Base-by-base conservation (phyloP, 495 filamentous ascomycete species). In the Annulohypoxylon moriforme region DNA sequence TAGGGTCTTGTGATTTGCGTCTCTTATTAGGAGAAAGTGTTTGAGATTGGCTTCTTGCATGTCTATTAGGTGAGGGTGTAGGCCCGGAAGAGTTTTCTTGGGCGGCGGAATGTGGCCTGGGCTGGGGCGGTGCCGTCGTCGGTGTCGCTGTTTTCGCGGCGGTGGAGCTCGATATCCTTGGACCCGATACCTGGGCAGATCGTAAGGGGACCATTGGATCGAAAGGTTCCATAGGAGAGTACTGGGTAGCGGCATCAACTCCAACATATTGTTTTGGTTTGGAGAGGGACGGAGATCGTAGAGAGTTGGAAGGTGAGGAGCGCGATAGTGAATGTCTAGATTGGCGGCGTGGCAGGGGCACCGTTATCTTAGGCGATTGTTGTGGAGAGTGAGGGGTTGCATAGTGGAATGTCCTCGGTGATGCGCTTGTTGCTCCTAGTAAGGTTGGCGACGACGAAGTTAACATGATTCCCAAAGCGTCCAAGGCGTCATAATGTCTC, bases 171-270 rank as follows among this genome's bases (percentile, higher is more conserved):
- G 76, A 73, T 63, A 74, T 58, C 68, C 74, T 71, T 63, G 64
- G 75, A 73, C 74, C 64, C 69, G 78, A 68, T 68, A 73, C 60
- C 73, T 75, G 69, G 55, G 69, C 57, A 62, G 71, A 69, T 68
- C 74, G 71, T 53, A 76, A 73, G 66, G 76, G 75, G 60, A 79
- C 75, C 69, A 72, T 64, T 36, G 78, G 76, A 69, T 81, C 78
- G 62, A 82, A 81, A 13, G 79, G 82, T 74, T 84, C 82, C 82
- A 82, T 82, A 20, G 86, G 86, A 72, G 85, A 86, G 68, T 86
- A 88, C 75, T 88, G 86, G 46, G 86, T 87, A 64, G 84, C 84
- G 55, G 87, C 83, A 75, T 88, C 85, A 72, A 83, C 81, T 68
- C 73, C 81, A 75, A 83, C 83, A 82, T 84, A 84, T 78, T 80